Evolutionary conservation across 2,329 filamentous ascomycete species (phyloP).

Genomic region (Talaromyces sp.): DNA sequence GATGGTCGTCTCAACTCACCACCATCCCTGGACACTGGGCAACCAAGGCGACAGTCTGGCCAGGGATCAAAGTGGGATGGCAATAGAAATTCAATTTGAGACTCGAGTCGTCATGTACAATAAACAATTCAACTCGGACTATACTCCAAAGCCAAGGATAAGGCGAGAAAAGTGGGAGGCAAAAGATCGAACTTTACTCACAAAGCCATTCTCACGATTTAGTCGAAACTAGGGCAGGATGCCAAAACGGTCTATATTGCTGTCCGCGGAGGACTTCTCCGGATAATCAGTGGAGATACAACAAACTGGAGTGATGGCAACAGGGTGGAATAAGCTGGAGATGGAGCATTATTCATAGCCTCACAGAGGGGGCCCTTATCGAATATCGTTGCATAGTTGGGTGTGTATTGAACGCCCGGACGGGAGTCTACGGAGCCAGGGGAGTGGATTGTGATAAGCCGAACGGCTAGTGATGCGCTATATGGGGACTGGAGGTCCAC

Average conservation of each 20-base stretch:
- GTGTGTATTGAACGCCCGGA: background rate
- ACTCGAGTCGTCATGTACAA: background rate
- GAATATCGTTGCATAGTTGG: background rate
- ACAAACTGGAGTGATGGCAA: background rate
- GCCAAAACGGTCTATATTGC: background rate
- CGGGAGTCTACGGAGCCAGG: background rate
- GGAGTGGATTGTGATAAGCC: background rate
- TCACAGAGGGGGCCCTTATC: background rate
- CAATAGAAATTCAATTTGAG: background rate
- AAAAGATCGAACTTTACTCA: constrained; percentile 3
- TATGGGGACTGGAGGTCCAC: background rate
- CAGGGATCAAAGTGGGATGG: background rate
- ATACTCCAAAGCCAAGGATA: background rate
- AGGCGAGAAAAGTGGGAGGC: background rate
- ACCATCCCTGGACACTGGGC: background rate
- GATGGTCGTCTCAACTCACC: background rate
- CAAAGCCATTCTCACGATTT: background rate
- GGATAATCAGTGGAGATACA: constrained; percentile 1
- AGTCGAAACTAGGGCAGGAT: background rate
- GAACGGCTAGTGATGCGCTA: background rate
- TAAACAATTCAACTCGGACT: background rate
- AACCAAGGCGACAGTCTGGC: background rate
- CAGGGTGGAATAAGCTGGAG: background rate
- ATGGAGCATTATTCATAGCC: background rate
- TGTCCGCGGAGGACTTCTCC: constrained; percentile 19